Percentiles rank a stretch among this genome's conserved stretches.
These are phyloP conservation scores for Paraconiothyrium sp. DNA, from an alignment of 2,329 filamentous ascomycete species.

Conservation along the genomic window DNA sequence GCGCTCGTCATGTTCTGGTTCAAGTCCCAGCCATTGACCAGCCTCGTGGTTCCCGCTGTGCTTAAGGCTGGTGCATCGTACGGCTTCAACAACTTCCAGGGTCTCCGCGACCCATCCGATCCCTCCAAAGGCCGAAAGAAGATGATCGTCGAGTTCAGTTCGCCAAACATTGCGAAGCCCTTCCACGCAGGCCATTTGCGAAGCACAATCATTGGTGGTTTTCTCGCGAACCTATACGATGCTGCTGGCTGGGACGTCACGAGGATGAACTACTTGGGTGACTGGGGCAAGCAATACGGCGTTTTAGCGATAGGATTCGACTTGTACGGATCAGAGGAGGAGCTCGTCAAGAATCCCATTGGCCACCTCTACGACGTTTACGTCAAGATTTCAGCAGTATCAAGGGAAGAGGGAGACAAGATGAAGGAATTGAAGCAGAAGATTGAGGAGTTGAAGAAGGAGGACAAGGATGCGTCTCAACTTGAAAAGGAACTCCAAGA, in stretches of 20 bases:
- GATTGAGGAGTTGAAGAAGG: slow-evolving; percentile 47
- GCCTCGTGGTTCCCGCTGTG: slow-evolving; percentile 75
- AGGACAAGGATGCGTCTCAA: slow-evolving; percentile 54
- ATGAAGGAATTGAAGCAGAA: slow-evolving; percentile 66
- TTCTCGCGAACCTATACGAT: slow-evolving; percentile 75
- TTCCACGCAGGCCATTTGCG: slow-evolving; percentile 79
- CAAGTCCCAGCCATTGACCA: slow-evolving; percentile 72
- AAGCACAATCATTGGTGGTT: slow-evolving; percentile 80
- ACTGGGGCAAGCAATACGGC: slow-evolving; percentile 81
- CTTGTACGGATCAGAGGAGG: slow-evolving; percentile 77
- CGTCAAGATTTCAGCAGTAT: slow-evolving; percentile 74
- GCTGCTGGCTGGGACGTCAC: slow-evolving; percentile 75
- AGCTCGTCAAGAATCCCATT: slow-evolving; percentile 76
- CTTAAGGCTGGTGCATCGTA: slow-evolving; percentile 69
- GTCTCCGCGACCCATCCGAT: slow-evolving; percentile 69
- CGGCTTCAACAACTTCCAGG: slow-evolving; percentile 69
- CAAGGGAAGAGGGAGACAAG: slow-evolving; percentile 71
- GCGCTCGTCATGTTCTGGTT: slow-evolving; percentile 84
- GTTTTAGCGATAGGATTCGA: slow-evolving; percentile 78
- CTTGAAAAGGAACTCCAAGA: slow-evolving; percentile 52
- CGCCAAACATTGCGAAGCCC: slow-evolving; percentile 86
- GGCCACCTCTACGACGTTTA: slow-evolving; percentile 86
- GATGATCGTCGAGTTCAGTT: slow-evolving; percentile 82
- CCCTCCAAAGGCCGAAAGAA: slow-evolving; percentile 70
- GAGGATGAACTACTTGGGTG: slow-evolving; percentile 78